Base-by-base conservation (phyloP, 495 filamentous ascomycete genomes). In the Astrothelium macrocarpum region DNA sequence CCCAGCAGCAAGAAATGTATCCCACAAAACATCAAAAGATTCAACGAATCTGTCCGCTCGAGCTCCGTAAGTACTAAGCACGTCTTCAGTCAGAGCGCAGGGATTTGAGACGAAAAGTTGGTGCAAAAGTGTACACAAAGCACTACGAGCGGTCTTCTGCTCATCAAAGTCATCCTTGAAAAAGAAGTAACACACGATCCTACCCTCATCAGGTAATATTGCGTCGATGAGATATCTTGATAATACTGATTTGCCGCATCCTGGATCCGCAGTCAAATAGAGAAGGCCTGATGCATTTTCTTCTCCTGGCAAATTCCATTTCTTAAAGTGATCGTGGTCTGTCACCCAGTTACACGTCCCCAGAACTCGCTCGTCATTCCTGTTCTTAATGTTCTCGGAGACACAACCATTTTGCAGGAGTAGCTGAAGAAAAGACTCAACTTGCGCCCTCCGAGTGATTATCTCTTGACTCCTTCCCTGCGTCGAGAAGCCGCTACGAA, bases 221-320 rank as follows among this genome's bases (percentile, higher is more conserved):
- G 26, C 23, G 56, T 85, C 77, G 1, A 80, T 63, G 0, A 85
- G 66, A 39, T 75, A 73, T 62, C 71, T 79, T 7, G 78, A 70
- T 31, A 82, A 62, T 7, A 82, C 81, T 2, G 82, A 82, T 66
- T 84, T 85, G 7, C 82, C 81, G 65, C 80, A 82, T 1, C 81
- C 81, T 2, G 81, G 81, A 60, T 82, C 76, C 31, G 81, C 81
- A 12, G 80, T 79, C 14, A 83, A 74, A 74, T 78, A 80, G 3
- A 85, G 74, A 1, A 67, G 59, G 18, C 31, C 62, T 1, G 65
- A 68, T 14, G 2, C 23, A 1, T 9, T 4, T 9, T 29, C 20
- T 4, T 26, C 49, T 11, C 23, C 16, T 11, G n/a, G n/a, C 20
- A 56, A 11, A 20, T 56, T 56, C 25, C 49, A 56, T 29, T 59